Evolutionary conservation across 2,329 filamentous ascomycete genomes (phyloP), one percentile per base, ranked within the genome.

Genomic region (Fusarium piperis): DNA sequence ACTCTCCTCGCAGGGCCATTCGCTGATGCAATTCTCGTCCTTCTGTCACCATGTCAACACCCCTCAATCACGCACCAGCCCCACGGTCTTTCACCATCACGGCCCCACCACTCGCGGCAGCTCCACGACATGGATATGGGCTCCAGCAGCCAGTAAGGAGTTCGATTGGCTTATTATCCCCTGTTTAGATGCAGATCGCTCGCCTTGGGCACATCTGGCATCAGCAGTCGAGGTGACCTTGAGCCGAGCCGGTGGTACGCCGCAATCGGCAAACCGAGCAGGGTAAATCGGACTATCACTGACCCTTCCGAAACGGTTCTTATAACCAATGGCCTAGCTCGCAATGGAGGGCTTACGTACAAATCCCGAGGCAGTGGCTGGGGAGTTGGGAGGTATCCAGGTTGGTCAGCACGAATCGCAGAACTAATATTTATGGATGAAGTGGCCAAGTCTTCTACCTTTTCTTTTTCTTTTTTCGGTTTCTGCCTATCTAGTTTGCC

Each of bases 61-160:
- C 66, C 59, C 56, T 39, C 62, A 59, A 76, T 71, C 71, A 75
- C 74, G 74, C 39, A 61, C 56, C 36, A 28, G 69, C 71, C 73
- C 73, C 74, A 71, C 73, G 69, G 59, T 65, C 71, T 76, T 64
- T 66, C 74, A 75, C 74, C 74, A 76, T 76, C 60, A n/a, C 23
- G 9, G 57, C 60, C 73, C 73, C 69, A 66, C 65, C 36, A 62
- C 51, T n/a, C 9, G n/a, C 28, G n/a, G 58, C 18, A 18, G 7
- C 28, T 64, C 15, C 18, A 32, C 6, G 9, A 10, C 30, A 46
- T 20, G 6, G 39, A 20, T 46, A 33, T 12, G 16, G n/a, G 35
- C 12, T 32, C 15, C 36, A 11, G 28, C 15, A 23, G 20, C 63
- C 58, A 62, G 52, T 65, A 8, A 35, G 20, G 30, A 11, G 8